These are phyloP conservation scores for Pisolithus sp. DNA, from an alignment of 768 basidiomycete genomes.

Conservation along the genomic window DNA sequence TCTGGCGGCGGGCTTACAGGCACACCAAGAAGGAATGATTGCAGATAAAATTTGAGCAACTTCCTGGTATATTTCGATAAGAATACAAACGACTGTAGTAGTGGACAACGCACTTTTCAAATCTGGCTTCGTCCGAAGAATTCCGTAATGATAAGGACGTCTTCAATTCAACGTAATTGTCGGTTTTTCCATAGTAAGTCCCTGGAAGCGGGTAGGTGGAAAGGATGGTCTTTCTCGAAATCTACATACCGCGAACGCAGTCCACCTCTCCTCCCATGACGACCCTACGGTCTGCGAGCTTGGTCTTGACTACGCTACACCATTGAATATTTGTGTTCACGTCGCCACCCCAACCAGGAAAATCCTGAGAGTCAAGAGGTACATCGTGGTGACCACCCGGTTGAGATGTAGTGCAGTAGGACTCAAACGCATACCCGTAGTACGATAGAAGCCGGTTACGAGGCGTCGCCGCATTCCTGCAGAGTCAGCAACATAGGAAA, in stretches of 20 bases:
- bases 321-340: conserved; percentile 88
- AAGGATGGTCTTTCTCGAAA: not conserved
- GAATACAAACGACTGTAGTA: not conserved
- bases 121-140: conserved; percentile 57
- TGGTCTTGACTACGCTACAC: conserved; percentile 86
- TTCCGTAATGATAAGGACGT: conserved; percentile 71
- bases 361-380: conserved; percentile 23
- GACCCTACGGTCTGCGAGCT: conserved; percentile 62
- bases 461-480: conserved; percentile 60
- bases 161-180: conserved; percentile 80
- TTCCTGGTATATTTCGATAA: conserved; percentile 43
- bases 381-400: conserved; percentile 15
- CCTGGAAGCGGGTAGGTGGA: conserved; percentile 32
- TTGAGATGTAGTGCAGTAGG: conserved; percentile 61
- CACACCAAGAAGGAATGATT: conserved; percentile 89
- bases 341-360: conserved; percentile 64
- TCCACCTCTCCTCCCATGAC: conserved; percentile 90
- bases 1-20: conserved; percentile 45
- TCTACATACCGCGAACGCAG: conserved; percentile 64
- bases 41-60: conserved; percentile 87
- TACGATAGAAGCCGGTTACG: conserved; percentile 63
- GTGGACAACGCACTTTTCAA: conserved; percentile 59
- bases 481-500: conserved; percentile 1
- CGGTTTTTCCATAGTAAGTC: conserved; percentile 51
- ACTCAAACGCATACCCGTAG: conserved; percentile 87